A percentile compares a stretch with the other conserved stretches of the same genome.
phyloP scores from a whole-genome alignment of 2,329 filamentous ascomycete genomes.

The Aspergillus unguis region DNA sequence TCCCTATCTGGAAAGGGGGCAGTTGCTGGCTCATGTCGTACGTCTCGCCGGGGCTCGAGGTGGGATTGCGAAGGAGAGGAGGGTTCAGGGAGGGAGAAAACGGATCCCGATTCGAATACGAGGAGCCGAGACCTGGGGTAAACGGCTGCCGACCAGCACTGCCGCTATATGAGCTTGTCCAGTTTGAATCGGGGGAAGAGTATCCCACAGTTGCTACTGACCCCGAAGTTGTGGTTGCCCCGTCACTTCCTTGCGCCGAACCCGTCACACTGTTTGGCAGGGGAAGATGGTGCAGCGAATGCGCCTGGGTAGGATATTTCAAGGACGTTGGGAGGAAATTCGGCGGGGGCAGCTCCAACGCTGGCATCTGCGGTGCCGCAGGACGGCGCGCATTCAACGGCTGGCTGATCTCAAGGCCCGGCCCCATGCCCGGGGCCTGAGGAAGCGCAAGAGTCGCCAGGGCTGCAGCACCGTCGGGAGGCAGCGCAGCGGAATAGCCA shows the following conservation, averaged over 20 bases:
- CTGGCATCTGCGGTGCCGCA: constrained; percentile 65
- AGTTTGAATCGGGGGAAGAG: constrained; percentile 44
- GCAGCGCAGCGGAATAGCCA: constrained; percentile 9
- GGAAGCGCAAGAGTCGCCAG: constrained; percentile 62
- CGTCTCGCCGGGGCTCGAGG: constrained; percentile 59
- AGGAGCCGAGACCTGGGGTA: constrained; percentile 37
- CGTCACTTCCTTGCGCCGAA: constrained; percentile 62
- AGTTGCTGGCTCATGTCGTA: constrained; percentile 61
- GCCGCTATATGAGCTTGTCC: constrained; percentile 59
- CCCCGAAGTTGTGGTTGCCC: constrained; percentile 42
- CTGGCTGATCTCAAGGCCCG: constrained; percentile 57
- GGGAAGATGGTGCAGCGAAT: constrained; percentile 25
- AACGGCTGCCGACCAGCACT: constrained; percentile 46
- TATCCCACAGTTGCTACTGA: constrained; percentile 34
- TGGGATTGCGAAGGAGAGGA: constrained; percentile 48
- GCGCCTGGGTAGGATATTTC: constrained; percentile 41
- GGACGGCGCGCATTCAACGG: constrained; percentile 67
- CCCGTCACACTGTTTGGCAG: constrained; percentile 56
- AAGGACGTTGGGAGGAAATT: constrained; percentile 41
- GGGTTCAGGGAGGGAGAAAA: constrained; percentile 59
- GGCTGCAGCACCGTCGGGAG: constrained; percentile 30
- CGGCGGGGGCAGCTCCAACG: constrained; percentile 66
- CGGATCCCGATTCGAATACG: constrained; percentile 48
- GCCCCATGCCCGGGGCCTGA: constrained; percentile 55
- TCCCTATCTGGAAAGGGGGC: constrained; percentile 60